Evolutionary conservation across 371 early-diverging fungal genomes (phyloP), one percentile per base, ranked within the genome.

Genomic region (Mucor saturninus): DNA sequence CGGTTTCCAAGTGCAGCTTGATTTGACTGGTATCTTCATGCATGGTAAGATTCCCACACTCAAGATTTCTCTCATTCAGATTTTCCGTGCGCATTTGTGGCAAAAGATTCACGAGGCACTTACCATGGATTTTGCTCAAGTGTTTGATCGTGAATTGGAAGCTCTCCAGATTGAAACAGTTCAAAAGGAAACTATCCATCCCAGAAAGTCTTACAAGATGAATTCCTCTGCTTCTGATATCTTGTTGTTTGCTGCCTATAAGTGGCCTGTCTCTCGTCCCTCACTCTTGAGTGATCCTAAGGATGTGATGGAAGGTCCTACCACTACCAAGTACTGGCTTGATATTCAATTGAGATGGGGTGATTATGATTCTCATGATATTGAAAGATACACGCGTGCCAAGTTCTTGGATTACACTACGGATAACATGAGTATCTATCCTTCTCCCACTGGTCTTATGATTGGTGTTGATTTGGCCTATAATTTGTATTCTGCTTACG

Each of bases 61-160:
- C 26, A 99, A 99, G 89, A 96, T 98, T 67, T 98, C 96, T 15
- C 89, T 98, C 61, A 95, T 99, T 77, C 99, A 99, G 73, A 92
- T 99, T 72, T 99, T 99, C 93, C 91, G 99, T 70, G 97, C 98
- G 49, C 96, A 97, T 80, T 93, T 99, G 80, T 99, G 99, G 99
- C 95, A 96, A 74, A 98, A 98, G 86, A 97, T 99, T 59, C 98
- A 99, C 83, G 97, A 98, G 81, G 88, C 90, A n/a, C 71, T 97
- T 63, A 93, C 95, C 6, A 91, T 95, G 89, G 96, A 96, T 81
- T 81, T 83, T 62, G 91, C 97, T 81, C 98, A 98, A 75, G 97
- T 98, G 15, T 89, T 99, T 71, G 99, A 99, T 84, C 96, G 97
- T 66, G 98, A 98, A 74, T 77, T 97, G 52, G 97, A 98, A 71